Conservation (phyloP, 805 yeast species). For the Peterozyma toletana region DNA sequence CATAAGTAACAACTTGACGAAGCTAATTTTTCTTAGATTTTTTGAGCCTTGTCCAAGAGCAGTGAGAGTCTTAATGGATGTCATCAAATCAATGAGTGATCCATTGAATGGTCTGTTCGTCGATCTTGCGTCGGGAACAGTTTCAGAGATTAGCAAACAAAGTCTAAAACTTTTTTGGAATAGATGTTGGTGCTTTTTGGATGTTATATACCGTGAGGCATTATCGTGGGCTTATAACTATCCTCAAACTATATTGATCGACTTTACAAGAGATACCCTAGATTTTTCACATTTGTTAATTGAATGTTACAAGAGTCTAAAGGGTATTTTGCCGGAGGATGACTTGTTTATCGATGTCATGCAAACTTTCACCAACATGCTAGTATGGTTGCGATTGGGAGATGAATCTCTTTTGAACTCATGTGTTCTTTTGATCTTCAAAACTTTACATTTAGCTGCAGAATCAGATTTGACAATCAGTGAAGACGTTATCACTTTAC, state of each 20-base stretch:
- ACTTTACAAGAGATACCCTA: slow-evolving; percentile 80
- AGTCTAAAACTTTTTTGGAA: slow-evolving; percentile 52
- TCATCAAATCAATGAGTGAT: slow-evolving; percentile 53
- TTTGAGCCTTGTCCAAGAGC: slow-evolving; percentile 74
- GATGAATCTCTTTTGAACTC: slow-evolving; percentile 67
- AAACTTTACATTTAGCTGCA: slow-evolving; percentile 57
- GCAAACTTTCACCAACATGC: slow-evolving; percentile 57
- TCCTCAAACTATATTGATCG: slow-evolving; percentile 51
- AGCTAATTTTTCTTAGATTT: slow-evolving; percentile 37
- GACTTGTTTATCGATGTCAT: slow-evolving; percentile 45
- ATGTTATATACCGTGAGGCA: slow-evolving; percentile 60
- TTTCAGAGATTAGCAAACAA: slow-evolving; percentile 7
- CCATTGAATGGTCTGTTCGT: slow-evolving; percentile 54
- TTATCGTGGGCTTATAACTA: slow-evolving; percentile 68
- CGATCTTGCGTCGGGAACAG: slow-evolving; percentile 2
- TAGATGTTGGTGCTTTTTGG: slow-evolving; percentile 63
- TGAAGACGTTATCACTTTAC: slow-evolving; percentile 41
- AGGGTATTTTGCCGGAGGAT: slow-evolving; percentile 24
- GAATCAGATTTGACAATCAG: slow-evolving; percentile 47
- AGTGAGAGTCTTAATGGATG: slow-evolving; percentile 69
- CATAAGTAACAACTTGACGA: slow-evolving; percentile 35
- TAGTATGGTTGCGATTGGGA: slow-evolving; percentile 77
- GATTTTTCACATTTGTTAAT: slow-evolving; percentile 68
- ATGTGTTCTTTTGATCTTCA: slow-evolving; percentile 65
- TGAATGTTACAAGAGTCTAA: slow-evolving; percentile 53